Evolutionary conservation across 1,284 basidiomycete species (phyloP), one percentile per base, ranked within the genome.

Genomic region (Psilocybe mexicana): DNA sequence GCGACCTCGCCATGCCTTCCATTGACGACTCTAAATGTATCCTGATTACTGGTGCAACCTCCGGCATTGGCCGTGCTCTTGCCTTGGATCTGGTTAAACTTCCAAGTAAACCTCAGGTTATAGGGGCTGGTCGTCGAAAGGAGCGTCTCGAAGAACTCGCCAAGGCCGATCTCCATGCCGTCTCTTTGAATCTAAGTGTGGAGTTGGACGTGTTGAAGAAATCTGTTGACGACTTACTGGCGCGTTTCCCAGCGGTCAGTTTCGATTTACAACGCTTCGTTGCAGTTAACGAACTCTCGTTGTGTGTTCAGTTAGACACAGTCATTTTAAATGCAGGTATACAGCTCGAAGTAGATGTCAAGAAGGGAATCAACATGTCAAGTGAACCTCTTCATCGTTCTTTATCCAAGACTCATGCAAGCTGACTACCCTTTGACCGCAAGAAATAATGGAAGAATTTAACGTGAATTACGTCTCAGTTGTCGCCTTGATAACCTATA

Each of bases 31-130:
- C 76, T 55, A 83, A 81, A 69, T 85, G 80, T 60, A 70, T 87
- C 58, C 78, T 88, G 43, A 75, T 88, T 54, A 78, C 85, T 53
- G 85, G 86, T 14, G 85, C 83, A 1, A 87, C 86, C 8, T 73
- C 83, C 42, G 85, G 86, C 33, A 82, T 87, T 18, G 86, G 86
- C 14, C 79, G 83, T 6, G 77, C 79, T 26, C 78, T 88, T n/a
- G 85, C 86, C 5, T 72, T 80, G 10, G 75, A 77, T 18, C 74
- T 86, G 47, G 74, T 79, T 50, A 73, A 71, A 28, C 70, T 85
- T 1, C 80, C 83, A 0, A 78, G 76, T 42, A 73, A 76, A 40
- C 84, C 83, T 1, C 76, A 72, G 2, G 80, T 87, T 38, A 81
- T 88, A 54, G 81, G 79, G 25, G 72, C 78, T 24, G 85, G 85